These are phyloP conservation scores for Stenocarpella maydis DNA, from an alignment of 2,329 filamentous ascomycete species.

Conservation along the genomic window DNA sequence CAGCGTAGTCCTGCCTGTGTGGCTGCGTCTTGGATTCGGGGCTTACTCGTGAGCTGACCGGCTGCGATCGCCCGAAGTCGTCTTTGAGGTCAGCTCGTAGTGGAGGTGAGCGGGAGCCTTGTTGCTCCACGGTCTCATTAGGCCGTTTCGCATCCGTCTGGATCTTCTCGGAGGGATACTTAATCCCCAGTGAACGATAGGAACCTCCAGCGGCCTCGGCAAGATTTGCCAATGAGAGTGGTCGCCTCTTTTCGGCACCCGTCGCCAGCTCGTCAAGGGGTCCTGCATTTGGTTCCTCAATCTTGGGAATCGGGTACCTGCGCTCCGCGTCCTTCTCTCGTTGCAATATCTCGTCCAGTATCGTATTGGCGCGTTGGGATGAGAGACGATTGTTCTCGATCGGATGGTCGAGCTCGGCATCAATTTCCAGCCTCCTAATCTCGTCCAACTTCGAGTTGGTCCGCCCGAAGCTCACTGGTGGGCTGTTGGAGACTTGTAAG, in stretches of 20 bases:
- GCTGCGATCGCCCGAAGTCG: constrained; percentile 40
- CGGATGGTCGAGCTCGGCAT: constrained; percentile 39
- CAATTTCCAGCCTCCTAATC: constrained; percentile 47
- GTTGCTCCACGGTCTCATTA: constrained; percentile 59
- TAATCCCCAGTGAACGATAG: constrained; percentile 49
- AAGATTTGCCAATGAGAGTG: background rate
- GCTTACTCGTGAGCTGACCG: constrained; percentile 23
- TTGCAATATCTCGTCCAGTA: constrained; percentile 36
- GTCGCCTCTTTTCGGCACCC: background rate
- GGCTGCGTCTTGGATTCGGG: constrained; percentile 33
- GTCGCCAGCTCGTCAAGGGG: background rate
- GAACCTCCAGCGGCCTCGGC: background rate
- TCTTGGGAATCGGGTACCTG: background rate
- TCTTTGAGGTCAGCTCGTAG: constrained; percentile 48
- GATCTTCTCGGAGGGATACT: constrained; percentile 54
- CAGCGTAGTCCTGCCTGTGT: constrained; percentile 24
- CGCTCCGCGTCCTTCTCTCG: constrained; percentile 31
- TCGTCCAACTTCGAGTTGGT: constrained; percentile 48
- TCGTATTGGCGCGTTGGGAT: constrained; percentile 33
- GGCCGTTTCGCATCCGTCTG: constrained; percentile 59
- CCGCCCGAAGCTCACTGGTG: constrained; percentile 54
- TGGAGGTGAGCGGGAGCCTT: constrained; percentile 49
- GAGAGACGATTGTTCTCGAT: constrained; percentile 13
- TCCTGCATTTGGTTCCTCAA: constrained; percentile 7
- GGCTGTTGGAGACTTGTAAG: constrained; percentile 63